Conservation (phyloP, 345 rosid genomes). For the Citrus sp. region DNA sequence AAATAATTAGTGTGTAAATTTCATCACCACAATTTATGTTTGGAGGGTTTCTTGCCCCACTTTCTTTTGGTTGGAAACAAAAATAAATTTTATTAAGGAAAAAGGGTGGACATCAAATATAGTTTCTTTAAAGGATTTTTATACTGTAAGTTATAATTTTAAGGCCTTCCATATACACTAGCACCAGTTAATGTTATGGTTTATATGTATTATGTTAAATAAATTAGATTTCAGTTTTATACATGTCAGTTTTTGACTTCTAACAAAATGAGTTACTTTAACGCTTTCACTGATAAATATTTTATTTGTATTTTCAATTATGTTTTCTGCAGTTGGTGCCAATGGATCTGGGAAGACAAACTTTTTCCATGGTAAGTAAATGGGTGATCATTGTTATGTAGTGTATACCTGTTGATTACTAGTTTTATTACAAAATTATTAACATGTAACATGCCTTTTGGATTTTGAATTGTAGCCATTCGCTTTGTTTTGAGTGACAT, state of each 20-base stretch:
- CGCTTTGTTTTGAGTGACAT: constrained; percentile 93
- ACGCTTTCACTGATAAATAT: background rate
- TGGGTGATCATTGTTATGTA: background rate
- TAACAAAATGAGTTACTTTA: background rate
- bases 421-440: background rate
- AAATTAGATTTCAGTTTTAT: background rate
- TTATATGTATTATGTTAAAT: background rate
- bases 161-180: background rate
- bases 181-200: background rate
- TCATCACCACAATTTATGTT: background rate
- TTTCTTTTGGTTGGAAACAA: background rate
- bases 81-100: background rate
- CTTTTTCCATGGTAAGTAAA: constrained; percentile 81
- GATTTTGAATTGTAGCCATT: constrained; percentile 55
- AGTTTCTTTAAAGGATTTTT: background rate
- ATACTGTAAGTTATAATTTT: background rate
- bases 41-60: background rate
- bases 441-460: constrained; percentile 4
- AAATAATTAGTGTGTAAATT: background rate
- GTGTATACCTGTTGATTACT: background rate
- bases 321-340: constrained; percentile 70
- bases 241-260: background rate
- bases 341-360: constrained; percentile 97
- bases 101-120: background rate
- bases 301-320: background rate